Percentiles rank a stretch among this genome's conserved stretches.
phyloP scores from a whole-genome alignment of 306 rosid genomes.

The Lathyrus sativus region DNA sequence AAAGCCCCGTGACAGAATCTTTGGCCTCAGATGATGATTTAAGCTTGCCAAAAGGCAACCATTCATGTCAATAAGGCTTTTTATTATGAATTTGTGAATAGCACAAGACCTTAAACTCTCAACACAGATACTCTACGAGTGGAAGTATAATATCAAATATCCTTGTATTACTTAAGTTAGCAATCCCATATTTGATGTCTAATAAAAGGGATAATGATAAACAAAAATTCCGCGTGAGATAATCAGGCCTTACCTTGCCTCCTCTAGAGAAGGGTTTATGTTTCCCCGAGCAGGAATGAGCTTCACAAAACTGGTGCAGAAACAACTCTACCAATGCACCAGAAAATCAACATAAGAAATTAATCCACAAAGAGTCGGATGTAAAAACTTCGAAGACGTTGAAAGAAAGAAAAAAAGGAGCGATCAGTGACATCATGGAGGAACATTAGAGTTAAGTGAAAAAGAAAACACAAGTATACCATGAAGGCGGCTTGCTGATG shows the following conservation, averaged over 20 bases:
- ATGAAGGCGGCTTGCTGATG: conserved; percentile 77
- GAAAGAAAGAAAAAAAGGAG: not conserved
- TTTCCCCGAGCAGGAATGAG: conserved; percentile 85
- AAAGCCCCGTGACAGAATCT: conserved; percentile 7
- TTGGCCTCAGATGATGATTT: conserved; percentile 27
- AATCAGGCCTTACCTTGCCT: conserved; percentile 65
- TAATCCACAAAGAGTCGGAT: conserved; percentile 14
- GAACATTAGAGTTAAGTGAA: conserved; percentile 4
- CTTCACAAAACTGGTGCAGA: conserved; percentile 90
- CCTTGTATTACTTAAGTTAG: conserved; percentile 18
- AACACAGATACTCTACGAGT: conserved; percentile 22
- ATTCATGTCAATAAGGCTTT: conserved; percentile 14
- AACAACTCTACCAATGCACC: conserved; percentile 65
- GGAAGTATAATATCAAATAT: conserved; percentile 30
- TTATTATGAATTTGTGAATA: conserved; percentile 19
- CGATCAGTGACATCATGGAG: not conserved
- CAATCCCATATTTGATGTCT: conserved; percentile 1
- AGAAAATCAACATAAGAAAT: conserved; percentile 40
- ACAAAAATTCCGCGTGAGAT: conserved; percentile 20
- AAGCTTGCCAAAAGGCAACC: conserved; percentile 35
- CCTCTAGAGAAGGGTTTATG: conserved; percentile 82
- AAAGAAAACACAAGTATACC: conserved; percentile 52
- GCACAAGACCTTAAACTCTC: conserved; percentile 25
- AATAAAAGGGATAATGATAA: conserved; percentile 22
- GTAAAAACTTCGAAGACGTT: not conserved